Evolutionary conservation across 352 stramenopile genomes (phyloP), one percentile per base, ranked within the genome.

Genomic region (Thalassiosira hispida): DNA sequence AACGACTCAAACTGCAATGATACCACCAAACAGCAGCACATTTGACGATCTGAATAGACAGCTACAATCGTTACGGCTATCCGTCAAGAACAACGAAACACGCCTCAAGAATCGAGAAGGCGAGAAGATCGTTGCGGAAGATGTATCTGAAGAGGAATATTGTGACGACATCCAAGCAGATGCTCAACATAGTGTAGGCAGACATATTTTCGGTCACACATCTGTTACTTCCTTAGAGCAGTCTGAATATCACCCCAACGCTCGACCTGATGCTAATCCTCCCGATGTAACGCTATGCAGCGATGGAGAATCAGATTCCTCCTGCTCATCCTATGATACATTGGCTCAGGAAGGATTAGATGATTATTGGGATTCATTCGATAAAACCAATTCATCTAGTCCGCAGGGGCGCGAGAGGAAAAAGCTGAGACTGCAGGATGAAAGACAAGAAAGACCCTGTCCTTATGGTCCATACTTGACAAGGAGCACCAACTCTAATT

Each of bases 301-400:
- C 53, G 40, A 40, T 62, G 27, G 20, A 42, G 27, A 62, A 44
- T 40, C 53, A 14, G 27, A 47, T 40, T 23, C 7, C 27, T 66
- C 57, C 11, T 66, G 57, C 33, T 33, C 14, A 42, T 55, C 35
- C 27, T 52, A 66, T 53, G 57, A 66, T 31, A 55, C 59, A 38
- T 16, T 68, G 8, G n/a, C 18, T 16, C 35, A 42, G 25, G 59
- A 68, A 22, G 59, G 59, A 14, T 68, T 68, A 35, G 20, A 23
- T 56, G 59, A 68, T 16, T 68, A 68, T 56, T 12, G 16, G 40
- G 29, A 25, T 33, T 3, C 59, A 25, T 68, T 68, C n/a, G 18
- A 68, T 27, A 35, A 59, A 35, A 6, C 49, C 25, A 56, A 8
- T 35, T 20, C 40, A 42, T 47, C 38, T 16, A 44, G 52, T 42